Evolutionary conservation across 805 yeast species (phyloP), one percentile per base, ranked within the genome.

Genomic region (Candida mattraensis): DNA sequence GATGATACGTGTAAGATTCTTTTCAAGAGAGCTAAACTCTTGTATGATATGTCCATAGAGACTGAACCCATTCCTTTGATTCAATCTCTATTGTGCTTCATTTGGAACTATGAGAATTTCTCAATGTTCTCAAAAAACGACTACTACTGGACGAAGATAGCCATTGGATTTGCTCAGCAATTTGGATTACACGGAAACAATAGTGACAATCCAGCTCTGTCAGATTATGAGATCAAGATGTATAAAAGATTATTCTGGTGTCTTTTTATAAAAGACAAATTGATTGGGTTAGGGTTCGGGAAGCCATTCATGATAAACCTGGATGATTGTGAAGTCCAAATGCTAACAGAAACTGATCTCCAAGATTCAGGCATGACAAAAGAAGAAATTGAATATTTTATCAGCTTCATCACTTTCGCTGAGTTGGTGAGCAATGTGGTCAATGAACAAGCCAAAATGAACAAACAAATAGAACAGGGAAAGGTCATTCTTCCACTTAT

Each of bases 281-380:
- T 74, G 25, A 76, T 79, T 7, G 78, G 88, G 2, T 71, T 82
- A 33, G 86, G 88, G 0, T 78, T 79, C 59, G 89, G 93, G 11
- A 67, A 88, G 37, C 93, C 94, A 0, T 60, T 75, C 5, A 67
- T 72, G 48, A 80, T 86, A 31, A 80, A 79, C 48, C 65, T 83
- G 42, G 82, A 77, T 31, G 91, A 85, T 53, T 78, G 85, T 51
- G 89, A 82, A 51, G 87, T 82, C 15, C 78, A 80, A n/a, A 80
- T 81, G 85, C 53, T 86, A 12, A 68, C 73, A 0, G 56, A 69
- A n/a, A 78, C 72, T 0, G 94, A 86, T 55, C 77, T 86, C 42
- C 64, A 72, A 37, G 78, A 78, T 5, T 75, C 74, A 43, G 72
- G 71, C 2, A 60, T 73, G 20, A 60, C 74, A 44, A 60, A 61